Base-by-base conservation (phyloP, 2,329 filamentous ascomycete genomes). In the Colletotrichum cuscutae region DNA sequence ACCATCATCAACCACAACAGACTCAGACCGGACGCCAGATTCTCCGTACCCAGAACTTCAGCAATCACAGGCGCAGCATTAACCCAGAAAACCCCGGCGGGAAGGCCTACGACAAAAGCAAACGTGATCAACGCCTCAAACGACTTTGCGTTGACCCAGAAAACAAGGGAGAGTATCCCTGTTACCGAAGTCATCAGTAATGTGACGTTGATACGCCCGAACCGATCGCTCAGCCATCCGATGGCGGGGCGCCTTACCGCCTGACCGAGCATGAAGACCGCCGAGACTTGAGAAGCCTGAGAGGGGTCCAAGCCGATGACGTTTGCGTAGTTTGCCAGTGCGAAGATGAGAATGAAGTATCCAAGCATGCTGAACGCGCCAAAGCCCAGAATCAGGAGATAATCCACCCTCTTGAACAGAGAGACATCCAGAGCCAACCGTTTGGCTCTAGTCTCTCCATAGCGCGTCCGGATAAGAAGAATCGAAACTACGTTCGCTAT, bases 401-500 rank as follows among this genome's bases (percentile, higher is more conserved):
- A 19, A 7, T 35, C 54, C 26, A n/a, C 9, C 30, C n/a, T 46
- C 32, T 35, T 30, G 13, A 46, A 32, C 6, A 61, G 58, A 5
- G 8, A 22, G 15, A 28, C 19, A 32, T 61, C 58, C 3, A 61
- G 15, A 15, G 24, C 58, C 22, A 37, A 11, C 2, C 15, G 22
- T 19, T 46, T 61, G 19, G 58, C n/a, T 15, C n/a, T 7, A 8
- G 9, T 22, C 58, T 28, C 19, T 22, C 12, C 26, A 26, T 22
- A 22, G 3, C 32, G 8, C 12, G 61, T 32, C 71, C 58, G n/a
- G 63, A 82, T 74, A 3, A 86, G 75, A 4, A 82, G 59, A 1
- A 77, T 80, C 2, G 80, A 81, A 11, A 76, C 59, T 6, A 79
- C 26, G 73, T 80, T 82, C 8, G 78, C 78, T 0, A 73, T 75